Evolutionary conservation across 2,329 filamentous ascomycete genomes (phyloP).

Genomic region (Fusarium sp.): DNA sequence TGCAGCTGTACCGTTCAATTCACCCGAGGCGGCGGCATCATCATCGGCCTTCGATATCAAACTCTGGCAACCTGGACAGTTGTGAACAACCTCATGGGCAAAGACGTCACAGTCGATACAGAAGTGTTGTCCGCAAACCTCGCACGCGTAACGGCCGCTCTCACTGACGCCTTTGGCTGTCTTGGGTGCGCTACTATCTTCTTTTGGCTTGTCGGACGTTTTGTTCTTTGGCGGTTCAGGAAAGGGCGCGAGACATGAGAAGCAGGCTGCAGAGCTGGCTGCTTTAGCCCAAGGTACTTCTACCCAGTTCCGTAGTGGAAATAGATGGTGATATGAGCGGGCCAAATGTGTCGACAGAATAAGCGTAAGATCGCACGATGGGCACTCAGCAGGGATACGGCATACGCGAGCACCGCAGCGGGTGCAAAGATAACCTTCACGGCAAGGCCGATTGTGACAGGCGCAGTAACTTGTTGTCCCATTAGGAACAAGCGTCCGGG

Average conservation of each 20-base stretch:
- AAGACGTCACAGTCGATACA: slow-evolving; percentile 99
- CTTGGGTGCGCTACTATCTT: slow-evolving; percentile 39
- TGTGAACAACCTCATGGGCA: slow-evolving; percentile 93
- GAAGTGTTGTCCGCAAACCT: slow-evolving; percentile 89
- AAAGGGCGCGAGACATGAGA: slow-evolving; percentile 81
- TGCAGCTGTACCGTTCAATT: slow-evolving; percentile 49
- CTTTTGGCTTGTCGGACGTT: slow-evolving; percentile 39
- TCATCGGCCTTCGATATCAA: slow-evolving; percentile 47
- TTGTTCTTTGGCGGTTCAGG: slow-evolving; percentile 60
- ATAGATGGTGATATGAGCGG: slow-evolving; percentile 92
- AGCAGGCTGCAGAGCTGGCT: slow-evolving; percentile 72
- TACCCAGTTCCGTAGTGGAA: slow-evolving; percentile 89
- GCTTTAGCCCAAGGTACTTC: slow-evolving; percentile 89
- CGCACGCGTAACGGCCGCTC: slow-evolving; percentile 88
- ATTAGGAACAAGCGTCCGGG: slow-evolving; percentile 78
- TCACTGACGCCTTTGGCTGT: slow-evolving; percentile 78
- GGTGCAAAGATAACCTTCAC: slow-evolving; percentile 91
- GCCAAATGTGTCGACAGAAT: slow-evolving; percentile 95
- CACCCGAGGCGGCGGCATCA: slow-evolving; percentile 32
- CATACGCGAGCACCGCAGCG: slow-evolving; percentile 92
- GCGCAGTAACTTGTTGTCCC: slow-evolving; percentile 82
- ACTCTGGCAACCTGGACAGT: slow-evolving; percentile 89
- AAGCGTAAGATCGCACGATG: slow-evolving; percentile 88
- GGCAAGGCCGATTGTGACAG: slow-evolving; percentile 84
- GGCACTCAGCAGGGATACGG: slow-evolving; percentile 88